phyloP scores from a whole-genome alignment of 306 rosid species.

The Corylus americana region DNA sequence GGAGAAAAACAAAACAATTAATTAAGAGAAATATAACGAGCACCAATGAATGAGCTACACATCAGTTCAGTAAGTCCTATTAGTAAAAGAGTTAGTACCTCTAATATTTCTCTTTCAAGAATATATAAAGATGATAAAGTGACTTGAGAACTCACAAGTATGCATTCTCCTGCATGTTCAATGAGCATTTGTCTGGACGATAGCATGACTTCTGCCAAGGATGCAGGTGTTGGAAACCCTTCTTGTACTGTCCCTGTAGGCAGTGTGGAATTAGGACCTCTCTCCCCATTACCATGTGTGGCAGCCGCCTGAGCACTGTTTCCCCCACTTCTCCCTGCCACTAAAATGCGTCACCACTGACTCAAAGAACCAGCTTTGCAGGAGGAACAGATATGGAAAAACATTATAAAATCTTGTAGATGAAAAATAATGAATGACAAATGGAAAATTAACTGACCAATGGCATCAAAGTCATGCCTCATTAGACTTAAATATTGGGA shows the following conservation, averaged over 20 bases:
- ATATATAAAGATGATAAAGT: conserved; percentile 4
- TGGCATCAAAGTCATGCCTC: conserved; percentile 64
- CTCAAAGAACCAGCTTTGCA: conserved; percentile 22
- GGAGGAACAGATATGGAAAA: conserved; percentile 22
- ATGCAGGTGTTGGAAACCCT: conserved; percentile 72
- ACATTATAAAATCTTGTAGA: conserved; percentile 11
- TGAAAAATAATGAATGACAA: not conserved
- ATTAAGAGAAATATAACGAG: too few species aligned
- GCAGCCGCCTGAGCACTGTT: conserved; percentile 45
- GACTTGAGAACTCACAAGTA: conserved; percentile 60
- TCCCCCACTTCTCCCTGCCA: conserved; percentile 68
- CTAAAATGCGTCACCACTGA: conserved; percentile 34
- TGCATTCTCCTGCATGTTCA: conserved; percentile 70
- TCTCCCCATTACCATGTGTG: conserved; percentile 45
- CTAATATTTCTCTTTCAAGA: not conserved
- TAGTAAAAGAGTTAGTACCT: too few species aligned
- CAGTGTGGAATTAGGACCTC: conserved; percentile 44
- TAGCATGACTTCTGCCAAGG: conserved; percentile 83
- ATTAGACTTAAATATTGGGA: conserved; percentile 67
- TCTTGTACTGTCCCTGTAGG: conserved; percentile 43
- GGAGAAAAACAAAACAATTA: too few species aligned
- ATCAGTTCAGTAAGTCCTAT: too few species aligned
- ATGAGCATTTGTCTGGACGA: conserved; percentile 70
- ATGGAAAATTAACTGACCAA: conserved; percentile 55
- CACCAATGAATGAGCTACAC: too few species aligned